Conservation (phyloP, 257 asterid species). For the Gentiana macrophylla region DNA sequence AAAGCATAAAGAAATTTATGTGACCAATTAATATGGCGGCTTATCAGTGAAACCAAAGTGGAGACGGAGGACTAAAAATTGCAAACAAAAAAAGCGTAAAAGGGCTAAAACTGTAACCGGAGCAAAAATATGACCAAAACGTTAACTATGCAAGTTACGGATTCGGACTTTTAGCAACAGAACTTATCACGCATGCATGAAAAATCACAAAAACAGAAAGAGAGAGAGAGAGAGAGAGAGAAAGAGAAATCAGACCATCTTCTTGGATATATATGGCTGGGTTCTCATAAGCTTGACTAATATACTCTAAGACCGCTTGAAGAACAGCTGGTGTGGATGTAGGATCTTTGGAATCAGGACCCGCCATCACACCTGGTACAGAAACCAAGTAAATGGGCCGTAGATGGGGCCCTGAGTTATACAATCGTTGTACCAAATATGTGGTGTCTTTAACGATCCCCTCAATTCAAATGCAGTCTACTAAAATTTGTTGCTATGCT, state of each 20-base stretch:
- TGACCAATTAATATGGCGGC: too few relatives aligned
- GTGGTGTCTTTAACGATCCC: neutral
- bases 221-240: neutral
- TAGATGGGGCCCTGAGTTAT: too few relatives aligned
- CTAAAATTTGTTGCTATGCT: neutral
- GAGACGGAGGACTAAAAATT: too few relatives aligned
- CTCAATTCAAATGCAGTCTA: too few relatives aligned
- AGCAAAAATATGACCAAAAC: too few relatives aligned
- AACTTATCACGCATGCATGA: neutral
- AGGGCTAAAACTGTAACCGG: too few relatives aligned
- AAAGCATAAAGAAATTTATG: too few relatives aligned
- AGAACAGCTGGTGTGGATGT: slow-evolving; percentile 24
- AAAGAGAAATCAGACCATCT: slow-evolving; percentile 16
- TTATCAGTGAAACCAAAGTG: too few relatives aligned
- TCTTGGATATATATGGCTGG: slow-evolving; percentile 40
- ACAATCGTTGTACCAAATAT: neutral
- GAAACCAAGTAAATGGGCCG: neutral
- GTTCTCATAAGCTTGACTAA: slow-evolving; percentile 37
- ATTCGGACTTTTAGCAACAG: neutral
- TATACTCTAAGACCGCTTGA: slow-evolving; percentile 20
- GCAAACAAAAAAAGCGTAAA: too few relatives aligned
- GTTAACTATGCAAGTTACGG: too few relatives aligned
- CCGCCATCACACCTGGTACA: neutral
- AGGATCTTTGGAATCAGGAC: slow-evolving; percentile 11
- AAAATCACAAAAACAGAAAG: neutral